Conservation (phyloP, 495 filamentous ascomycete species). For the Aspergillus bertholletiae region DNA sequence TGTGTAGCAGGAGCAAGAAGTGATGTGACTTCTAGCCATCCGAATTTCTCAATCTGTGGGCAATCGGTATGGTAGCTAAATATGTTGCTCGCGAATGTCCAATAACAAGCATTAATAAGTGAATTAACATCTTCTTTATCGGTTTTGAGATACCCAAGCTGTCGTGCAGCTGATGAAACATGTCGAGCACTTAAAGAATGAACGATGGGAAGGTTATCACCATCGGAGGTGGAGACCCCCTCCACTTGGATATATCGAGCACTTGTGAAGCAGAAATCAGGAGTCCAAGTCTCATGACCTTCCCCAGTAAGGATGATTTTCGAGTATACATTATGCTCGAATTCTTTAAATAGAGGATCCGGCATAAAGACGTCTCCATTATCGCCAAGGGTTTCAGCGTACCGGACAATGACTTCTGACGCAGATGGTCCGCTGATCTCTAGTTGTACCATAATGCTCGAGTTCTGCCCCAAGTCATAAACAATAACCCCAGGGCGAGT, state of each 20-base stretch:
- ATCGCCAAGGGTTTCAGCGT: slow-evolving; percentile 22
- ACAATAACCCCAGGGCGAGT: slow-evolving; percentile 13
- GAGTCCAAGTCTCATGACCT: slow-evolving; percentile 21
- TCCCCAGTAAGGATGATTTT: slow-evolving; percentile 19
- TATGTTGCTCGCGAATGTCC: slow-evolving; percentile 25
- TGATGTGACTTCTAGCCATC: slow-evolving; percentile 28
- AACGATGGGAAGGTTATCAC: slow-evolving; percentile 15
- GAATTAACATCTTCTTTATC: slow-evolving; percentile 25
- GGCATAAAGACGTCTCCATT: slow-evolving; percentile 26
- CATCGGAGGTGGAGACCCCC: slow-evolving; percentile 15
- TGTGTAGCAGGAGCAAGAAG: slow-evolving; percentile 27
- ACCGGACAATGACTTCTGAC: slow-evolving; percentile 23
- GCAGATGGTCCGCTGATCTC: slow-evolving; percentile 16
- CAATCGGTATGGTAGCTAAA: slow-evolving; percentile 33
- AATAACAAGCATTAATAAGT: slow-evolving; percentile 23
- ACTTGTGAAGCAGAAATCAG: slow-evolving; percentile 29
- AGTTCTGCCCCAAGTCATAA: slow-evolving; percentile 27
- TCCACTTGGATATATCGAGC: slow-evolving; percentile 28
- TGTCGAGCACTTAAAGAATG: slow-evolving; percentile 22
- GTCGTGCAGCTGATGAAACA: slow-evolving; percentile 22
- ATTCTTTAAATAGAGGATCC: slow-evolving; percentile 28
- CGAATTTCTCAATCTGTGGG: slow-evolving; percentile 31
- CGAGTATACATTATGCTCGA: slow-evolving; percentile 24
- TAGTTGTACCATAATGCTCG: slow-evolving; percentile 20
- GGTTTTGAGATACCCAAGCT: slow-evolving; percentile 23